Conservation (phyloP, 1,284 basidiomycete species). For the Tylopilus orsonianus region DNA sequence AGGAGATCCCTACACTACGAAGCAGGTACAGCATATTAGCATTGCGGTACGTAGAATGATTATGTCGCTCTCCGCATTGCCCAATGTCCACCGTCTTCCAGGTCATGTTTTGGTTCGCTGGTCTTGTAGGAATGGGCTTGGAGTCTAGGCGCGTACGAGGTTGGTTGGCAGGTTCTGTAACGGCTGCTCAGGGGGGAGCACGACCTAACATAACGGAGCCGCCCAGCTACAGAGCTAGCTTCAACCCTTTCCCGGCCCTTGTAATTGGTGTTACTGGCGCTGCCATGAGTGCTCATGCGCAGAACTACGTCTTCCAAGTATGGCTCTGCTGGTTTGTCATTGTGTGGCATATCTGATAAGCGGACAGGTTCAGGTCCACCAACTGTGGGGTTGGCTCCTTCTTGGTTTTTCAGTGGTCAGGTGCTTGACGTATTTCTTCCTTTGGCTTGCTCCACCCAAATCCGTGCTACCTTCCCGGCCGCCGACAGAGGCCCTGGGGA, state of each 20-base stretch:
- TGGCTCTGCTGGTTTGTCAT: neutral
- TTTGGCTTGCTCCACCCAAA: slow-evolving; percentile 79
- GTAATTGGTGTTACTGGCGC: slow-evolving; percentile 92
- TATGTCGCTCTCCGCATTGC: neutral
- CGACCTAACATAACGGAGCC: slow-evolving; percentile 54
- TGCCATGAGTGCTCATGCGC: slow-evolving; percentile 95
- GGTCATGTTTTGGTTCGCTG: slow-evolving; percentile 96
- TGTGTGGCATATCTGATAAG: slow-evolving; percentile 7
- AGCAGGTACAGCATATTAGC: slow-evolving; percentile 93
- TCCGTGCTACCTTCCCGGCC: slow-evolving; percentile 88
- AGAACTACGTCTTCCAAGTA: slow-evolving; percentile 86
- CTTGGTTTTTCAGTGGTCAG: slow-evolving; percentile 76
- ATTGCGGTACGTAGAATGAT: slow-evolving; percentile 71
- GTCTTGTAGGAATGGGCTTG: slow-evolving; percentile 86
- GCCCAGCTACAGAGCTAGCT: slow-evolving; percentile 73
- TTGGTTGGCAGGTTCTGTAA: slow-evolving; percentile 64
- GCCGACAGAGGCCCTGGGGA: slow-evolving; percentile 88
- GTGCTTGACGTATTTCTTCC: slow-evolving; percentile 90
- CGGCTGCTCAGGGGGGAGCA: slow-evolving; percentile 42
- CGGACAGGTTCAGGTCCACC: slow-evolving; percentile 78
- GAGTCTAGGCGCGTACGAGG: slow-evolving; percentile 74
- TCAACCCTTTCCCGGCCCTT: slow-evolving; percentile 94
- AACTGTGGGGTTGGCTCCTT: slow-evolving; percentile 92
- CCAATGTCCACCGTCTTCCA: slow-evolving; percentile 18
- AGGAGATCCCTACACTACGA: slow-evolving; percentile 87